These are phyloP conservation scores for Eucalyptus pumila DNA, from an alignment of 345 rosid genomes.

Conservation along the genomic window DNA sequence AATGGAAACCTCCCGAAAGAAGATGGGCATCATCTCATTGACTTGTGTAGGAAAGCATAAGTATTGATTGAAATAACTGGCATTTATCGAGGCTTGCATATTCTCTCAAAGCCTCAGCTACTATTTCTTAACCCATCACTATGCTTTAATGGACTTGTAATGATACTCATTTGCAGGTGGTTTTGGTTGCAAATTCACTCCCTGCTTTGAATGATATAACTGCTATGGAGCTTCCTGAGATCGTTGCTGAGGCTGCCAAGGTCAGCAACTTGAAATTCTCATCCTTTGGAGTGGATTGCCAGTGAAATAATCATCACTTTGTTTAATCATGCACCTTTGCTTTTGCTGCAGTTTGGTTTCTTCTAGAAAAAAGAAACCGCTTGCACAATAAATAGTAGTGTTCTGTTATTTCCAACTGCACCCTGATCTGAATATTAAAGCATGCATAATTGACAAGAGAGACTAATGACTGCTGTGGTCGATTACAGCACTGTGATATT, in stretches of 20 bases:
- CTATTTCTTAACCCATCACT: neutral
- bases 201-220: constrained; percentile 95
- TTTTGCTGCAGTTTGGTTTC: neutral
- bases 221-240: constrained; percentile 97
- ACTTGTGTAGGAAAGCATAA: neutral
- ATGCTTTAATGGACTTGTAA: neutral
- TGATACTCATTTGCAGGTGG: constrained; percentile 45
- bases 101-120: neutral
- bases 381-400: neutral
- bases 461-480: neutral
- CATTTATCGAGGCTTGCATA: neutral
- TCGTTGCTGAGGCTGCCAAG: constrained; percentile 97
- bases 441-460: neutral
- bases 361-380: neutral
- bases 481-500: constrained; percentile 80
- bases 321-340: neutral
- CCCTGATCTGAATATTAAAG: neutral
- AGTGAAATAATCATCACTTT: neutral
- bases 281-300: neutral
- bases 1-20: neutral
- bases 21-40: neutral
- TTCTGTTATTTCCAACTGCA: neutral
- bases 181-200: constrained; percentile 92
- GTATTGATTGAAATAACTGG: neutral
- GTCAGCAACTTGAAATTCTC: constrained; percentile 12